Conservation (phyloP, 139 green algal species). For the Tetratostichococcus sp. region DNA sequence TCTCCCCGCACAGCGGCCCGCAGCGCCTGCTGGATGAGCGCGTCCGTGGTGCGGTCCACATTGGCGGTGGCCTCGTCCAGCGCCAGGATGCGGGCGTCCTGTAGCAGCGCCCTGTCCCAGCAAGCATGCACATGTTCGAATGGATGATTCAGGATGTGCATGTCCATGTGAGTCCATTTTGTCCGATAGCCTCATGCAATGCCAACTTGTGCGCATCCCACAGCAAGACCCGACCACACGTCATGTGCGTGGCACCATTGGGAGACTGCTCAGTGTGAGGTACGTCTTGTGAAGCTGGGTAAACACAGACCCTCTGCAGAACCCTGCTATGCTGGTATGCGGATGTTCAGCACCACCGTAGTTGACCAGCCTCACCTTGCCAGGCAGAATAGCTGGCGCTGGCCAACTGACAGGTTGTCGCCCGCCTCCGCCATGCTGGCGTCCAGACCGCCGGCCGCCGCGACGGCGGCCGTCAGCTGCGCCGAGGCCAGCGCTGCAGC, state of each 20-base stretch:
- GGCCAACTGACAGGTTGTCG: slow-evolving; percentile 73
- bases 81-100: slow-evolving; percentile 50
- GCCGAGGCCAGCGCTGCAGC: slow-evolving; percentile 63
- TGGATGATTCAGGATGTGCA: too few relatives aligned
- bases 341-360: too few relatives aligned
- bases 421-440: slow-evolving; percentile 72
- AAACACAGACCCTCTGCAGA: too few relatives aligned
- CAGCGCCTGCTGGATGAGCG: slow-evolving; percentile 54
- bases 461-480: slow-evolving; percentile 49
- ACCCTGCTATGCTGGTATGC: too few relatives aligned
- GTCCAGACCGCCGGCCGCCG: slow-evolving; percentile 63
- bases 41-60: slow-evolving; percentile 80
- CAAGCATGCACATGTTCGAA: background rate
- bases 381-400: slow-evolving; percentile 90
- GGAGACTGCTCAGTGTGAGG: too few relatives aligned
- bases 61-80: slow-evolving; percentile 80
- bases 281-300: too few relatives aligned
- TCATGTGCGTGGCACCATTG: too few relatives aligned
- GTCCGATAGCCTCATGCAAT: too few relatives aligned
- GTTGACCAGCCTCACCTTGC: slow-evolving; percentile 39
- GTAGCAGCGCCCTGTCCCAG: slow-evolving; percentile 51
- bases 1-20: background rate
- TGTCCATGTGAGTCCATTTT: too few relatives aligned
- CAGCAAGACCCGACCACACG: too few relatives aligned
- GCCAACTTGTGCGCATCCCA: too few relatives aligned